Percentiles rank a stretch among this genome's conserved stretches.
Evolutionary conservation across 257 asterid genomes (phyloP).

Genomic region (Solanum neorickii): DNA sequence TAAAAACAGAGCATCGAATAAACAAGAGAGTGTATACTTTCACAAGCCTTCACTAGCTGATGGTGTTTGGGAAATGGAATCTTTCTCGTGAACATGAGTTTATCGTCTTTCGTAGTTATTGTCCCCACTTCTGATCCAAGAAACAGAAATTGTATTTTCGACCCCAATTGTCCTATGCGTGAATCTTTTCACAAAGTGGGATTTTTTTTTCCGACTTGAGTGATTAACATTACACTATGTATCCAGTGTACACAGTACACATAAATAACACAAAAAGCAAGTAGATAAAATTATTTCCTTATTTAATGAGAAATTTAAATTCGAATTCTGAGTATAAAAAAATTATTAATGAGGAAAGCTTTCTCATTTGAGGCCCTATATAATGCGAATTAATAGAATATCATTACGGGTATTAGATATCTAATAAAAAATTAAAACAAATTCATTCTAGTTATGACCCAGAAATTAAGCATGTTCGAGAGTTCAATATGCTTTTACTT

Average conservation of each 20-base stretch:
- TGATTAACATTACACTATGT: neutral
- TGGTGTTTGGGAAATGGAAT: neutral
- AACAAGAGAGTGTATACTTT: neutral
- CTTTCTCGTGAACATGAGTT: neutral
- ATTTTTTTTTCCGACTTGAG: neutral
- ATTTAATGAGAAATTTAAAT: no score
- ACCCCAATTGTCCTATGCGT: neutral
- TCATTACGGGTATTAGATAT: neutral
- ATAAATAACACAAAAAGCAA: no score
- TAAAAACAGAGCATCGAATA: rapidly evolving
- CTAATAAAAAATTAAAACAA: neutral
- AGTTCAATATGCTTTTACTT: neutral
- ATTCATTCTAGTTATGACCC: neutral
- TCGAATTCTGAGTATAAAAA: no score
- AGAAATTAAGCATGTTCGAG: neutral
- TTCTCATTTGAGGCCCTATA: neutral
- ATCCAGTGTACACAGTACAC: neutral
- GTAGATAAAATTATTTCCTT: neutral
- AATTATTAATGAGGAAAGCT: neutral
- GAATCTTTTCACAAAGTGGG: neutral
- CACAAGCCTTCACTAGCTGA: neutral
- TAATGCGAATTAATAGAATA: neutral
- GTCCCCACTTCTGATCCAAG: neutral
- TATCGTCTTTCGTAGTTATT: neutral
- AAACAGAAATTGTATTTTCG: neutral